Evolutionary conservation across 306 rosid species (phyloP).

Genomic region (Parietaria judaica): DNA sequence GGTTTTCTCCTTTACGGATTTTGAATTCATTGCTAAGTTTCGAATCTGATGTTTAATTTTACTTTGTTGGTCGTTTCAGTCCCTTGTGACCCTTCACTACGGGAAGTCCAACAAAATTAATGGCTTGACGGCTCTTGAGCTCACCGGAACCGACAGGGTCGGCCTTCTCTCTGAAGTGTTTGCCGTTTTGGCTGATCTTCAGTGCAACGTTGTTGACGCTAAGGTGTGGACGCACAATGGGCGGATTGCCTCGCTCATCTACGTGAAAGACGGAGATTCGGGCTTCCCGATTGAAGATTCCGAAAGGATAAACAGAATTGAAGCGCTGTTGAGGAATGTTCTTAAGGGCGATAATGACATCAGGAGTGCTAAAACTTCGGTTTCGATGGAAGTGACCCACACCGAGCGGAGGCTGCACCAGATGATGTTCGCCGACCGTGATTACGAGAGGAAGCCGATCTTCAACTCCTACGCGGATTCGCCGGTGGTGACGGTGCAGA

Average conservation of each 20-base stretch:
- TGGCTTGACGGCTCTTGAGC: constrained; percentile 64
- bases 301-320: constrained; percentile 48
- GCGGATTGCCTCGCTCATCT: constrained; percentile 70
- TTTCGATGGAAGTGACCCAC: constrained; percentile 60
- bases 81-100: constrained; percentile 56
- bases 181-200: constrained; percentile 79
- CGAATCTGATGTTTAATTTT: constrained; percentile 9
- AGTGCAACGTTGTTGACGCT: constrained; percentile 84
- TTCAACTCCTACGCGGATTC: constrained; percentile 32
- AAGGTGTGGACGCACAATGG: constrained; percentile 98
- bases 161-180: constrained; percentile 92
- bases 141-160: constrained; percentile 81
- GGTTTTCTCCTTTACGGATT: neutral
- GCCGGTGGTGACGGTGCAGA: constrained; percentile 59
- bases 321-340: constrained; percentile 67
- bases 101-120: constrained; percentile 29
- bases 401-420: constrained; percentile 89
- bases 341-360: constrained; percentile 81
- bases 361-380: constrained; percentile 64
- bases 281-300: constrained; percentile 72
- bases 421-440: constrained; percentile 88
- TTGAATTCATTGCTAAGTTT: neutral
- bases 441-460: constrained; percentile 66
- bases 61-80: constrained; percentile 24
- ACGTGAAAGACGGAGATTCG: constrained; percentile 51